A percentile compares a stretch with the other conserved stretches of the same genome.
phyloP scores from a whole-genome alignment of 2,329 filamentous ascomycete genomes.

The Aspergillus carbonarius region DNA sequence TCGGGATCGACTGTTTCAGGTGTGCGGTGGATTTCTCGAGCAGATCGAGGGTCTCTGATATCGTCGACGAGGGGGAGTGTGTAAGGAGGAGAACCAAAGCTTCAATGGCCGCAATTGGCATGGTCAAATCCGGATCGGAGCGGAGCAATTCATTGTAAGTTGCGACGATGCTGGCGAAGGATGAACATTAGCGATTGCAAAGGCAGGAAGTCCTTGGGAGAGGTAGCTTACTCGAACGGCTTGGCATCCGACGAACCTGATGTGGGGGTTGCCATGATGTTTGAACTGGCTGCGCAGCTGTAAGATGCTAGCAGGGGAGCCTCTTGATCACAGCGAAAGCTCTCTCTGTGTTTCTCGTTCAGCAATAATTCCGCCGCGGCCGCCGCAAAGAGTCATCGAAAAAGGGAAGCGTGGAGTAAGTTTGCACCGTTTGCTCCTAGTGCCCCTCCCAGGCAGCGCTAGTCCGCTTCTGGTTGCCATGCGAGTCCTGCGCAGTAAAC shows the following conservation, averaged over 20 bases:
- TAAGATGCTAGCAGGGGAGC: constrained; percentile 13
- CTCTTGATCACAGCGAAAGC: not conserved
- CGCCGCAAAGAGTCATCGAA: constrained; percentile 26
- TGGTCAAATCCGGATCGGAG: constrained; percentile 81
- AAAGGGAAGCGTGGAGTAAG: constrained; percentile 19
- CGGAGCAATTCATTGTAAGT: constrained; percentile 64
- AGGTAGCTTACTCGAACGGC: constrained; percentile 40
- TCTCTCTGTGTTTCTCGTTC: not conserved
- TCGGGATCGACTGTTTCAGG: constrained; percentile 75
- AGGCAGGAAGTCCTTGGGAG: not conserved
- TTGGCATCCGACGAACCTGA: constrained; percentile 27
- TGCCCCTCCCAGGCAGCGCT: constrained; percentile 34
- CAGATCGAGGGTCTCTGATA: constrained; percentile 89
- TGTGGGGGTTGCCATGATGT: constrained; percentile 32
- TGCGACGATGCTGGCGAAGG: constrained; percentile 55
- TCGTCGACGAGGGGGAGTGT: constrained; percentile 75
- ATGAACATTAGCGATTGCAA: constrained; percentile 16
- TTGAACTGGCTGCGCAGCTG: constrained; percentile 4
- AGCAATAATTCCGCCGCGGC: not conserved
- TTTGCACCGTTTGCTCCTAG: constrained; percentile 35
- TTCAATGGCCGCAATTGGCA: constrained; percentile 93
- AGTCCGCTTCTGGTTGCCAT: constrained; percentile 30
- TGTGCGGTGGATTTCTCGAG: constrained; percentile 73
- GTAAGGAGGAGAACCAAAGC: constrained; percentile 83
- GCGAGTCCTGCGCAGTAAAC: constrained; percentile 33